Base-by-base conservation (phyloP, 2,329 filamentous ascomycete genomes). In the Diaporthe destruens region DNA sequence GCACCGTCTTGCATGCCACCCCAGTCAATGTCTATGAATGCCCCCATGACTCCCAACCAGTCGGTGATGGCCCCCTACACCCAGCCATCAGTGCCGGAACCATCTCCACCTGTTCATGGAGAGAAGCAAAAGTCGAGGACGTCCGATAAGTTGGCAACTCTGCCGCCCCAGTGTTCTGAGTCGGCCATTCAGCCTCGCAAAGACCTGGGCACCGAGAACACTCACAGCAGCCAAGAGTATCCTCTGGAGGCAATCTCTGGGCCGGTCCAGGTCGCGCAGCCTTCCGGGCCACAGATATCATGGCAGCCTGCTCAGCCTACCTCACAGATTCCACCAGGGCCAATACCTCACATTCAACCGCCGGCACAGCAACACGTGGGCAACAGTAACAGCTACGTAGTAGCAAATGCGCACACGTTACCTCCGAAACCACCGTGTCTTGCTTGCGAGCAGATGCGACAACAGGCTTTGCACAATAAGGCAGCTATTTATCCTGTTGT, bases 341-440 rank as follows among this genome's bases (percentile, higher is more conserved):
- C 56, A 29, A 54, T 42, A 16, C 34, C 49, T 49, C 36, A 39
- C 2, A 32, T 42, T 9, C 63, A 65, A 9, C 14, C 20, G 25
- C 69, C 57, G 2, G 29, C 25, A 34, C 55, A 65, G 12, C 32
- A 23, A 6, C 36, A 51, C 1, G 32, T 23, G n/a, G 44, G 4
- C 32, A 51, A 44, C 54, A 66, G 36, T 55, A 65, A 47, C 18
- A 34, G 51, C 63, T 44, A 59, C 44, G 47, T 29, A 3, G 23
- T 42, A 11, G 16, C 66, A 18, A 25, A 11, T 18, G 23, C 69
- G 66, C 71, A 74, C 9, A 42, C 72, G 51, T 69, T 72, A 32
- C 34, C 72, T 9, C 66, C 76, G n/a, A 80, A 79, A 55, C 76
- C 76, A 14, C 76, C 78, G 29, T 82, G 80, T 51, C 76, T 78